Percentiles rank a stretch among this genome's conserved stretches.
phyloP scores from a whole-genome alignment of 2,329 filamentous ascomycete species.

The Dothideomycetes sp. region DNA sequence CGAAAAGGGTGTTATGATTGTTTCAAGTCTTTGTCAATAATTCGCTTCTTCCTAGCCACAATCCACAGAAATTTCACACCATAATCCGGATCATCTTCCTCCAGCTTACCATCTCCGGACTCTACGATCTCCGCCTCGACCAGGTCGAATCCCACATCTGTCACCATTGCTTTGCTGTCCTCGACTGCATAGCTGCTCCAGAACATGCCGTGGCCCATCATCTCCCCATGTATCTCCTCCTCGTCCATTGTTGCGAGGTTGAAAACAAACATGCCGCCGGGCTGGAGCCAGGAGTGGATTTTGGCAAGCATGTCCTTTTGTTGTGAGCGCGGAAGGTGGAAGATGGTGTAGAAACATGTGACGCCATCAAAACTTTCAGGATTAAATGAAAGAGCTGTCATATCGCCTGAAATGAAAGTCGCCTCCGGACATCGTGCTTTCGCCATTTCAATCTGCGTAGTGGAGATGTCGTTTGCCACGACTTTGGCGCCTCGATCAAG shows the following conservation, averaged over 20 bases:
- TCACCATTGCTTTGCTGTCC: slow-evolving; percentile 24
- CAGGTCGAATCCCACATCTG: slow-evolving; percentile 23
- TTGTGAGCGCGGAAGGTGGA: slow-evolving; percentile 16
- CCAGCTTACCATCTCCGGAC: slow-evolving; percentile 13
- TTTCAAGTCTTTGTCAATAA: too few species aligned
- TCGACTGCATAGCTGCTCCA: slow-evolving; percentile 21
- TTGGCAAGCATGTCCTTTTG: slow-evolving; percentile 13
- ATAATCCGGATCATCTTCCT: slow-evolving; percentile 14
- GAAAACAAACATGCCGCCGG: slow-evolving; percentile 13
- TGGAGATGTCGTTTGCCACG: slow-evolving; percentile 16
- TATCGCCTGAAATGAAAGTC: slow-evolving; percentile 12
- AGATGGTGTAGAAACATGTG: slow-evolving; percentile 15
- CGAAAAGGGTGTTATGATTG: too few species aligned
- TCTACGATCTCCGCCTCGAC: slow-evolving; percentile 10
- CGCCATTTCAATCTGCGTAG: slow-evolving; percentile 12
- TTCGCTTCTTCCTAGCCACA: slow-evolving; percentile 11
- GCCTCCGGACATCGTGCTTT: slow-evolving; percentile 12
- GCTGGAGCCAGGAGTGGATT: slow-evolving; percentile 13
- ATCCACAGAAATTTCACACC: slow-evolving; percentile 17
- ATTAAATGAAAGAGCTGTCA: slow-evolving; percentile 13
- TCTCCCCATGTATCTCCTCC: slow-evolving; percentile 16
- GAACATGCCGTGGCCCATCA: slow-evolving; percentile 17
- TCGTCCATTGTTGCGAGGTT: slow-evolving; percentile 15
- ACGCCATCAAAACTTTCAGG: slow-evolving; percentile 12
- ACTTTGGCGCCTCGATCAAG: slow-evolving; percentile 13